Evolutionary conservation across 225 moss, liverwort and hornwort genomes (phyloP), one percentile per base, ranked within the genome.

Genomic region (Thuidium tamariscinum): DNA sequence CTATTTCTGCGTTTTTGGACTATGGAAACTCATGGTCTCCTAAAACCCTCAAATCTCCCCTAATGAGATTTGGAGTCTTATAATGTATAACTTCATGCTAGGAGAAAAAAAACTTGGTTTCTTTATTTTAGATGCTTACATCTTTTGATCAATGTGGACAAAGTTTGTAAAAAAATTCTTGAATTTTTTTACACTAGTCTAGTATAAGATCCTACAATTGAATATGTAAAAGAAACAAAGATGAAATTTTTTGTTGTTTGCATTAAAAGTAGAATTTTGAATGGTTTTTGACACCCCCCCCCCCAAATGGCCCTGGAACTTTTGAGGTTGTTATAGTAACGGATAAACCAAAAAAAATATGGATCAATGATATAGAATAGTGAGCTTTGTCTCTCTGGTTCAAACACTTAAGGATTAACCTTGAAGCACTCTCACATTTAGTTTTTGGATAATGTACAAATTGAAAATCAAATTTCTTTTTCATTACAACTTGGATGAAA

Each of bases 281-380:
- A 3, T 34, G 30, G 0, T 16, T 30, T 61, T 29, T 61, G 7
- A 29, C 3, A 14, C 1, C 1, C 13, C 3, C 3, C 29, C 1
- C 1, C 13, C 3, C 29, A 61, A 61, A 61, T 30, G 8, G 30
- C 1, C 16, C 26, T 27, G 5, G 6, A 7, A 12, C 14, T 34
- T 16, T 2, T 9, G 3, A 5, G 18, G 18, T 66, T 11, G 22
- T 41, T 14, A 14, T 26, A 69, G 13, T 5, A 69, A 15, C 8
- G 41, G 39, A 69, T 25, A 25, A n/a, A n/a, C n/a, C 13, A 13
- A 25, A 68, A 41, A 2, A 20, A 8, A 15, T 42, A 22, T 7
- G 26, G 26, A 69, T 42, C 26, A 26, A 69, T 3, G 5, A 42
- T 69, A 13, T 26, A 14, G 15, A 69, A 15, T 26, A 69, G 41